These are phyloP conservation scores for Phlegmacium glaucopus DNA, from an alignment of 768 basidiomycete species.

Conservation along the genomic window DNA sequence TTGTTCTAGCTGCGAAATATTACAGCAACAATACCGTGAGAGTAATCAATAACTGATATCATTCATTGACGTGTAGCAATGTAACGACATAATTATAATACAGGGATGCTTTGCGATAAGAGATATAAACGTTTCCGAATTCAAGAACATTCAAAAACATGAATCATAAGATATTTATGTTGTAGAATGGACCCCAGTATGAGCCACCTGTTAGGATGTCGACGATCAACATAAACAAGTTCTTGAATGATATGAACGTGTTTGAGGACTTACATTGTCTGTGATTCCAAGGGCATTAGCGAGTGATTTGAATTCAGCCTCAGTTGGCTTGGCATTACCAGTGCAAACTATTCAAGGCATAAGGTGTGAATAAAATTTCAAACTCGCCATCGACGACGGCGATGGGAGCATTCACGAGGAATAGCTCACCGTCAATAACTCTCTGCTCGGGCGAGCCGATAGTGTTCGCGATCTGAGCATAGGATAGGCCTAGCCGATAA, in stretches of 20 bases:
- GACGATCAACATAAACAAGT: neutral
- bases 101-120: no score
- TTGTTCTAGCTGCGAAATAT: no score
- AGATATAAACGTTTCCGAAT: no score
- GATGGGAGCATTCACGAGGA: no score
- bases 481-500: conserved; percentile 49
- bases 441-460: conserved; percentile 42
- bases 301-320: conserved; percentile 47
- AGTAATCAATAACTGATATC: no score
- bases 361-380: neutral
- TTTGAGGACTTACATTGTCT: conserved; percentile 26
- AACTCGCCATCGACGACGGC: no score
- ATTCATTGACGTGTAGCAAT: no score
- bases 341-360: conserved; percentile 43
- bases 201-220: conserved; percentile 19
- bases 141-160: no score
- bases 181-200: conserved; percentile 26
- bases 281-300: conserved; percentile 40
- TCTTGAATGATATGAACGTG: neutral
- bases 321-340: conserved; percentile 38
- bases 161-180: conserved; percentile 1
- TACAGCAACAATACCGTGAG: no score
- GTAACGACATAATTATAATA: no score
- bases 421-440: conserved; percentile 49
- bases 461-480: conserved; percentile 43